These are phyloP conservation scores for Fusarium mexicanum DNA, from an alignment of 2,329 filamentous ascomycete genomes.

Conservation along the genomic window DNA sequence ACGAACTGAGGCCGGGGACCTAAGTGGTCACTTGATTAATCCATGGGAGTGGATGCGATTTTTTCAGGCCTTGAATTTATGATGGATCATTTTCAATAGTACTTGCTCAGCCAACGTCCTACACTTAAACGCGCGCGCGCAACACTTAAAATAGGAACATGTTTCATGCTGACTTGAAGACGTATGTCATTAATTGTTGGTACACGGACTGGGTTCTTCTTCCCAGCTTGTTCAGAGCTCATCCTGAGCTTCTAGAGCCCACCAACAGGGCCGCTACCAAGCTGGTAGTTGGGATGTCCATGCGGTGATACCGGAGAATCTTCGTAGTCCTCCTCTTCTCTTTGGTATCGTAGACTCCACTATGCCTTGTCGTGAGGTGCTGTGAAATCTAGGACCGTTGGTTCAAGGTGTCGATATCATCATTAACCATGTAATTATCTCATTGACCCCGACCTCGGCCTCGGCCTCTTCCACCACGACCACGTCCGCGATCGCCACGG, in stretches of 20 bases:
- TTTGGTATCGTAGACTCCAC: not conserved
- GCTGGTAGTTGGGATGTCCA: not conserved
- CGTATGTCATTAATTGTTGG: not conserved
- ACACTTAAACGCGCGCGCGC: not conserved
- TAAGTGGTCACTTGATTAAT: not conserved
- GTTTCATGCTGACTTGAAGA: not conserved
- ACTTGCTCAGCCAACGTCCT: not conserved
- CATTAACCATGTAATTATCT: slow-evolving; percentile 8
- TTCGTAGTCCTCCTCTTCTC: slow-evolving; percentile 6
- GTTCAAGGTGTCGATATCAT: slow-evolving; percentile 8
- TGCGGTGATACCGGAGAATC: slow-evolving; percentile 5
- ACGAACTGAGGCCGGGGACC: not conserved
- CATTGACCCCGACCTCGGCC: slow-evolving; percentile 50
- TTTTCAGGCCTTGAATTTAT: not conserved
- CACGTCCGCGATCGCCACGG: slow-evolving; percentile 56
- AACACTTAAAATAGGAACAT: not conserved
- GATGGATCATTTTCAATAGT: not conserved
- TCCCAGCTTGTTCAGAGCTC: not conserved
- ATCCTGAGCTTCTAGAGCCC: slow-evolving; percentile 1
- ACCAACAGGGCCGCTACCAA: slow-evolving; percentile 11
- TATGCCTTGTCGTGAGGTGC: not conserved
- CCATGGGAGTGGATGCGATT: not conserved
- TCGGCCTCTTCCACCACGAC: slow-evolving; percentile 52
- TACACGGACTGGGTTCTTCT: not conserved
- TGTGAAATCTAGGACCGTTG: not conserved